Evolutionary conservation across 1,284 basidiomycete genomes (phyloP), one percentile per base, ranked within the genome.

Genomic region (Wallemia ichthyophaga): DNA sequence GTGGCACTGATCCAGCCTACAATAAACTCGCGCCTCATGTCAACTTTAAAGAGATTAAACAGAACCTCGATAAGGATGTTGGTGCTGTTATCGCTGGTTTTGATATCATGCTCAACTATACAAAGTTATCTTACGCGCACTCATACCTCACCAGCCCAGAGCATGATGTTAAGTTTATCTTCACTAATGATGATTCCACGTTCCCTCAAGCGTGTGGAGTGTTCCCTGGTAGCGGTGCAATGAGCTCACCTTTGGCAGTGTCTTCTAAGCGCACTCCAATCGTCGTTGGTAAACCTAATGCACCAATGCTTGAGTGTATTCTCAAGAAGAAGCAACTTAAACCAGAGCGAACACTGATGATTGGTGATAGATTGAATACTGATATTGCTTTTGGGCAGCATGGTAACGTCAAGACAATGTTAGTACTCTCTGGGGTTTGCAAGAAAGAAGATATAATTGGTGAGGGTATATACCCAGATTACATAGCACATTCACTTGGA

Each of bases 281-380:
- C 1, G 77, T 81, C 60, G 84, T 91, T 57, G 92, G 92, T 21
- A 98, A 98, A 71, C 94, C 92, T 15, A 78, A 85, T 63, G 78
- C 76, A 66, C 83, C 82, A 27, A 92, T 98, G 85, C 73, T 98
- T 63, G 89, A 96, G 68, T 88, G 86, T 67, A 91, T 98, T 69
- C 80, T 82, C 64, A 84, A 87, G n/a, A 89, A 89, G 87, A 80
- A 91, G 65, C 68, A 83, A 56, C 89, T 86, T 67, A 83, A 96
- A 69, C 83, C 83, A 32, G 71, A 75, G 60, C 75, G 81, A 57
- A 89, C 91, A 1, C 78, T 98, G 66, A 94, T 99, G 84, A 76
- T 96, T 53, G 92, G 92, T 37, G 92, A 98, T 70, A 79, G 94
- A 61, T 74, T 98, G 62, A 82, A 86, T 65, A 98, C 94, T 1